A percentile compares a stretch with the other conserved stretches of the same genome.
These are phyloP conservation scores for Polychaeton citri DNA, from an alignment of 2,329 filamentous ascomycete species.

Conservation along the genomic window DNA sequence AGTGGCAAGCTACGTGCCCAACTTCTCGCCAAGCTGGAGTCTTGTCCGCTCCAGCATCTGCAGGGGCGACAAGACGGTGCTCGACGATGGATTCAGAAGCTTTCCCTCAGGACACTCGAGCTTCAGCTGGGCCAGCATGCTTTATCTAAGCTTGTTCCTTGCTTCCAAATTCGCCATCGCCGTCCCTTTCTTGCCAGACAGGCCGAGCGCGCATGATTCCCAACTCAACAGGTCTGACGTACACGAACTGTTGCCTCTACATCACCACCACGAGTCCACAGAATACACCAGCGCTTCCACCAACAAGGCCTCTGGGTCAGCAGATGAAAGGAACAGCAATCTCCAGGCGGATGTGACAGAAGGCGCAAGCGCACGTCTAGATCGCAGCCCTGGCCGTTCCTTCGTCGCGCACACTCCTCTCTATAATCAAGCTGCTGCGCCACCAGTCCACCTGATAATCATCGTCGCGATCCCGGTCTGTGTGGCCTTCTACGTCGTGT, in stretches of 20 bases:
- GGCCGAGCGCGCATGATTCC: neutral
- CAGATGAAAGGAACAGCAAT: conserved; percentile 1
- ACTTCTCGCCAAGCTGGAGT: conserved; percentile 44
- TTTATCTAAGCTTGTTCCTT: conserved; percentile 78
- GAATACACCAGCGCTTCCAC: neutral
- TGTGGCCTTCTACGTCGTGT: conserved; percentile 66
- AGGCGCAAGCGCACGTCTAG: neutral
- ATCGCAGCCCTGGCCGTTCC: conserved; percentile 5
- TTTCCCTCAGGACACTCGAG: conserved; percentile 70
- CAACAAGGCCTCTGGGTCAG: conserved; percentile 4
- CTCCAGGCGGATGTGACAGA: neutral
- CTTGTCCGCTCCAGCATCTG: conserved; percentile 71
- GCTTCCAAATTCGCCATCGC: conserved; percentile 69
- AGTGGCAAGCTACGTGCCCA: conserved; percentile 47
- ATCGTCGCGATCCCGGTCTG: conserved; percentile 59
- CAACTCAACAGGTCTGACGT: neutral
- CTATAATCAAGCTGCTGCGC: conserved; percentile 64
- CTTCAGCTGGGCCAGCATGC: conserved; percentile 61
- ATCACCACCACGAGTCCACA: conserved; percentile 8
- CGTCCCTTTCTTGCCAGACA: conserved; percentile 52
- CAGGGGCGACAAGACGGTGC: conserved; percentile 45
- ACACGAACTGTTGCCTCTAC: conserved; percentile 14
- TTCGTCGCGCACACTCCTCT: conserved; percentile 34
- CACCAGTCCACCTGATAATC: conserved; percentile 65
- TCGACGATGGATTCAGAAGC: conserved; percentile 72